Base-by-base conservation (phyloP, 225 moss, liverwort and hornwort species). In the Bryoerythrophyllum caledonicum region DNA sequence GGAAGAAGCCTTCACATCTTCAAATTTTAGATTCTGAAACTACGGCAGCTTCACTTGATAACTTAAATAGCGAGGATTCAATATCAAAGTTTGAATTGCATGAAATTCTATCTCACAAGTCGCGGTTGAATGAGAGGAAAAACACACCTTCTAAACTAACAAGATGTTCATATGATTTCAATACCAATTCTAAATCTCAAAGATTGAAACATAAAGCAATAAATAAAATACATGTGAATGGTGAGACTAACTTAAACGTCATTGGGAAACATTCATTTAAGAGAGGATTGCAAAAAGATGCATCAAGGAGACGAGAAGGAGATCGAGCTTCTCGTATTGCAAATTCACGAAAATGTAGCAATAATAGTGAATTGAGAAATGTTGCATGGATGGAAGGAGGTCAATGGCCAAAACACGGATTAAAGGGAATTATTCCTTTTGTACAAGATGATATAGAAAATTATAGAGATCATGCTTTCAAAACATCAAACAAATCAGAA, bases 231-330 rank as follows among this genome's bases (percentile, higher is more conserved):
- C 8, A 64, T 7, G 54, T 11, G 21, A 84, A 74, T 64, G 32
- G 32, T 32, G 75, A 85, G 6, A 54, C 21, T 15, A 69, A 68
- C 0, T 19, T 80, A 51, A 80, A 63, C 3, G 25, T 59, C n/a
- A 51, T 70, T 73, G 70, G 43, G 67, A 85, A 80, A 56, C 52
- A 75, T 26, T 85, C 73, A 40, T 82, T 80, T 0, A 88, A 85
- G 28, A 48, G 37, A 71, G 13, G 69, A 0, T 70, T 85, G n/a
- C 68, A 9, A 54, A 85, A 56, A 24, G 85, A 82, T 34, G 10
- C 70, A 56, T 70, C 51, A 1, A 80, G 8, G 34, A 75, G 88
- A 65, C 53, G 44, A 7, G 80, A 82, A 34, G 66, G 76, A 17
- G 85, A 88, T 57, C 61, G 73, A 21, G 78, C 82, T 65, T 78